Evolutionary conservation across 495 filamentous ascomycete species (phyloP).

Genomic region (Tuber microsphaerosporum): DNA sequence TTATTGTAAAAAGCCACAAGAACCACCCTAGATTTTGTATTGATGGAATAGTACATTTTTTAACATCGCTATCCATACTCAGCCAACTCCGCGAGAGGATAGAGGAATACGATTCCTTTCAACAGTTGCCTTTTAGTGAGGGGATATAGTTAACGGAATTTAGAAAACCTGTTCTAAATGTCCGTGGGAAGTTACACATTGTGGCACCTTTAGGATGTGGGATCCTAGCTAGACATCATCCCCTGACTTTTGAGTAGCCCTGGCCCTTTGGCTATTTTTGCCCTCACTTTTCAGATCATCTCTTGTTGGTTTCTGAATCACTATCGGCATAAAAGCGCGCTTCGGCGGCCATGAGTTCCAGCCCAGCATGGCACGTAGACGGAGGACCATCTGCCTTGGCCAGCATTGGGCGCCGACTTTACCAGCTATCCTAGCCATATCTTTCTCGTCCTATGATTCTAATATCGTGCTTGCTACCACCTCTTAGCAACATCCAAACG

Average conservation of each 20-base stretch:
- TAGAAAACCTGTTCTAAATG: background rate
- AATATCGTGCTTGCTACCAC: background rate
- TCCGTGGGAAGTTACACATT: background rate
- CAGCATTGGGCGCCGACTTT: background rate
- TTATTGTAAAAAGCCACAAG: background rate
- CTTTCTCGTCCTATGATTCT: background rate
- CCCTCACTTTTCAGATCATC: background rate
- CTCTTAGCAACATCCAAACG: background rate
- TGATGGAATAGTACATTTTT: background rate
- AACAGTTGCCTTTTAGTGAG: background rate
- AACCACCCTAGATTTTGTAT: background rate
- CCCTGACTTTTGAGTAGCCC: background rate
- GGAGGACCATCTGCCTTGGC: background rate
- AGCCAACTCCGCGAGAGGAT: background rate
- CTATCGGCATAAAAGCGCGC: background rate
- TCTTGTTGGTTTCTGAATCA: background rate
- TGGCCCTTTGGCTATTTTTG: background rate
- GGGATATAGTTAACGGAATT: background rate
- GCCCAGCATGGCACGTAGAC: background rate
- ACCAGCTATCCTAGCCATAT: background rate
- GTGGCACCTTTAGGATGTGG: background rate
- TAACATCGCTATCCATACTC: background rate
- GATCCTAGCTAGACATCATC: background rate
- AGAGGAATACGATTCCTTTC: background rate
- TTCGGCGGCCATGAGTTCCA: background rate